Percentiles rank a stretch among this genome's conserved stretches.
phyloP scores from a whole-genome alignment of 148 eudicot species.

The Rhododendron kiyosumense region DNA sequence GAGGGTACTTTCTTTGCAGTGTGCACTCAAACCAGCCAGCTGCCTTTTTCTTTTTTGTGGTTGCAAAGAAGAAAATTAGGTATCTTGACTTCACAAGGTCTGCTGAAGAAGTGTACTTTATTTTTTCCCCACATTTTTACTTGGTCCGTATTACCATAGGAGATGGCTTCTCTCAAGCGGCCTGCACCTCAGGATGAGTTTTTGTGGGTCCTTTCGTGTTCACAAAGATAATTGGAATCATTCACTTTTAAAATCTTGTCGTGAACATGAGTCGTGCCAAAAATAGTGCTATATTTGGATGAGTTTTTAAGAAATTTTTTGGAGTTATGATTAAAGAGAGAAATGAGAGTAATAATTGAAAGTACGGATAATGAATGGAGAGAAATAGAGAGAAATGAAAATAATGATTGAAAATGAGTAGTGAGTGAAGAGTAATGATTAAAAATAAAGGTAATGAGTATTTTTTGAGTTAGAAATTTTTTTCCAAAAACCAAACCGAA shows the following conservation, averaged over 20 bases:
- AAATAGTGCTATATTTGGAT: no score
- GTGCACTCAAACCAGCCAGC: conserved; percentile 11
- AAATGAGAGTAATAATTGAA: no score
- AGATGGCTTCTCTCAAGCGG: background rate
- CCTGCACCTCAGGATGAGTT: background rate
- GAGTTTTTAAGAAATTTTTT: no score
- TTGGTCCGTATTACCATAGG: background rate
- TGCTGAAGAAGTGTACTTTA: conserved; percentile 1
- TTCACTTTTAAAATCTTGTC: background rate
- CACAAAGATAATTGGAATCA: background rate
- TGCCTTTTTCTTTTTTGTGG: conserved; percentile 1
- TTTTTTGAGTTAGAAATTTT: no score
- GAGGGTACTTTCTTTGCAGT: background rate
- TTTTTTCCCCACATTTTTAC: background rate
- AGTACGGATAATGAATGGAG: no score
- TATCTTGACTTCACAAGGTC: conserved; percentile 11
- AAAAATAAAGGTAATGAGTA: no score
- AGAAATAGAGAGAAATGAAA: no score
- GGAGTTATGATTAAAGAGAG: no score
- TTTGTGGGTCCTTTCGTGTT: background rate
- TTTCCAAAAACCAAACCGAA: no score
- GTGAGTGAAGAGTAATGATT: no score
- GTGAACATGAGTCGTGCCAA: background rate
- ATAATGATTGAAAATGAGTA: no score
- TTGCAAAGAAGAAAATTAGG: background rate